Percentiles rank a stretch among this genome's conserved stretches.
These are phyloP conservation scores for Cydonia oblonga DNA, from an alignment of 331 rosid species.

Conservation along the genomic window DNA sequence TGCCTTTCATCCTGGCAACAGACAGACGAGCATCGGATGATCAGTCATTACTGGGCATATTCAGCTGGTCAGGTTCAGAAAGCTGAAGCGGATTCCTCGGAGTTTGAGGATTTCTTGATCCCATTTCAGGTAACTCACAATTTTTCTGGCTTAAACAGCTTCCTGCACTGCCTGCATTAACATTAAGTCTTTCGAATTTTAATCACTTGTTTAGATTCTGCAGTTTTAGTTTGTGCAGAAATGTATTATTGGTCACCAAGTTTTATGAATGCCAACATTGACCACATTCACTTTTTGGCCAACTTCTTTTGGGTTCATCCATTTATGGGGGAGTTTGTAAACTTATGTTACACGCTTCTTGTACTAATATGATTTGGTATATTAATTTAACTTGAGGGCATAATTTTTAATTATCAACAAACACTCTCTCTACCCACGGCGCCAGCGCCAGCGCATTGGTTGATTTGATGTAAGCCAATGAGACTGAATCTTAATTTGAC, in stretches of 20 bases:
- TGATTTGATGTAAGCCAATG: not conserved
- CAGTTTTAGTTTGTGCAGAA: not conserved
- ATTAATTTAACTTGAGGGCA: not conserved
- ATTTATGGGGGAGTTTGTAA: not conserved
- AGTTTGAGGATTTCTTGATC: slow-evolving; percentile 20
- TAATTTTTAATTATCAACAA: not conserved
- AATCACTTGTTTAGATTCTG: not conserved
- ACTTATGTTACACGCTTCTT: not conserved
- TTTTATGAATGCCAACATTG: not conserved
- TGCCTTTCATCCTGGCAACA: not conserved
- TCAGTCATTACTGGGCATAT: not conserved
- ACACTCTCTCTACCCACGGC: not conserved
- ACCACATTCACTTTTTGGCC: not conserved
- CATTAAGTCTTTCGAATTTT: not conserved
- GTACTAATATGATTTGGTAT: not conserved
- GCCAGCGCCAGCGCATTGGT: too few species aligned
- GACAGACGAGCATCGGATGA: not conserved
- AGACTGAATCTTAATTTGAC: not conserved
- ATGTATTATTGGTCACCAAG: not conserved
- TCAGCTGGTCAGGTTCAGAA: slow-evolving; percentile 28
- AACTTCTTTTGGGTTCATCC: too few species aligned
- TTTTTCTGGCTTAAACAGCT: slow-evolving; percentile 69
- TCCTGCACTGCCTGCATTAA: slow-evolving; percentile 79
- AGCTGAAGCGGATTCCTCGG: slow-evolving; percentile 11
- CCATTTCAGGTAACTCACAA: slow-evolving; percentile 28